phyloP scores from a whole-genome alignment of 2,329 filamentous ascomycete species.

The Gliomastix tumulicola region DNA sequence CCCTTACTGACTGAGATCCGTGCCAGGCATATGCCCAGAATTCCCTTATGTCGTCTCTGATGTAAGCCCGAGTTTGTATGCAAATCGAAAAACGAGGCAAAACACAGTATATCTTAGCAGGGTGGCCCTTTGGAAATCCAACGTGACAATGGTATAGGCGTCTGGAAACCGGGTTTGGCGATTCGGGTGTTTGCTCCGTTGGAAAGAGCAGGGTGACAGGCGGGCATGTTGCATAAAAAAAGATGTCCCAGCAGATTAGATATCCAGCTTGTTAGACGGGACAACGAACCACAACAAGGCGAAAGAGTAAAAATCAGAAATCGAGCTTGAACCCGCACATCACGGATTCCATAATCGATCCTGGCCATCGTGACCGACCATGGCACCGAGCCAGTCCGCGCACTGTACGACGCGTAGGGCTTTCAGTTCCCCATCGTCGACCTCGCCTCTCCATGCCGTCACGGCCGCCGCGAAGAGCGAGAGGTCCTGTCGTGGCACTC shows the following conservation, averaged over 20 bases:
- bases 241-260: slow-evolving; percentile 2
- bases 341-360: slow-evolving; percentile 38
- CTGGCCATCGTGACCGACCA: slow-evolving; percentile 42
- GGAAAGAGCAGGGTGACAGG: no score
- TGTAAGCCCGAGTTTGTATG: no score
- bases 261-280: background rate
- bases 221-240: slow-evolving; percentile 3
- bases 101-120: no score
- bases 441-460: slow-evolving; percentile 53
- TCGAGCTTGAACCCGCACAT: no score
- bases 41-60: slow-evolving; percentile 71
- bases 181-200: no score
- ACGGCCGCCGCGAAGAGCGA: slow-evolving; percentile 55
- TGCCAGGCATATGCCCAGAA: slow-evolving; percentile 73
- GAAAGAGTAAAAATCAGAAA: no score
- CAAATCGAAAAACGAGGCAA: no score
- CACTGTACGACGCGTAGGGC: slow-evolving; percentile 48
- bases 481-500: slow-evolving; percentile 55
- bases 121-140: no score
- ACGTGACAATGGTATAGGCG: no score
- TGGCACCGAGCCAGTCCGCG: slow-evolving; percentile 57
- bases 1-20: slow-evolving; percentile 14
- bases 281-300: no score
- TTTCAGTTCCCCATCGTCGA: slow-evolving; percentile 32
- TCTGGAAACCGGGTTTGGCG: no score